Evolutionary conservation across 805 yeast species (phyloP), one percentile per base, ranked within the genome.

Genomic region (Teunomyces panamensis): DNA sequence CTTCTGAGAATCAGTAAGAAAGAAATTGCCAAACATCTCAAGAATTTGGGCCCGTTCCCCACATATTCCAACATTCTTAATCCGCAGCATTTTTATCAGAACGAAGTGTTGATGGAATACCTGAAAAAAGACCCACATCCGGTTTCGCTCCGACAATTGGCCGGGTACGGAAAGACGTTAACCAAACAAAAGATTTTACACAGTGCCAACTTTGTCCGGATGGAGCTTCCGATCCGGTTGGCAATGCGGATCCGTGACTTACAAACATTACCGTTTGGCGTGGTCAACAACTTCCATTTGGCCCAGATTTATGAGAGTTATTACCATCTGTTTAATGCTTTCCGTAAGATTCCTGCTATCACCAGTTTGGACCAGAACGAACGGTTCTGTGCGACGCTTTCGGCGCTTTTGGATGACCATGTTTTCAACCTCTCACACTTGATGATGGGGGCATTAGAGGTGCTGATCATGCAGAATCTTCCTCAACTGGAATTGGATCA

Each of bases 401-500:
- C 79, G 26, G 72, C 77, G 29, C 78, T 90, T 52, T 69, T 92
- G 55, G 89, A 85, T 63, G 87, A 84, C 57, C 96, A 92, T 67
- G 76, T 89, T 43, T 71, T 85, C 46, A 87, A 89, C 52, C 73
- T 92, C 50, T 94, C 97, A 1, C 92, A 91, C 63, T 72, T 91
- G 50, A 86, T 92, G 75, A 87, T 90, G 90, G 98, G 98, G 1
- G 89, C 96, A 1, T 70, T 90, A 42, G 97, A 92, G 58, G 84
- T 84, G 52, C 80, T 87, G 10, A 81, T 85, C 32, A 61, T 85
- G 42, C 65, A 74, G 45, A 68, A 71, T 34, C 75, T 86, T 58
- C 84, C 89, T 3, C 83, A 80, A 49, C 66, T 72, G 1, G 71
- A 83, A 41, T 67, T 92, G 54, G 97, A 92, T 59, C 71, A 68